Percentiles rank a stretch among this genome's conserved stretches.
Evolutionary conservation across 176 grass and related monocot species (phyloP).

Genomic region (Avena insularis): DNA sequence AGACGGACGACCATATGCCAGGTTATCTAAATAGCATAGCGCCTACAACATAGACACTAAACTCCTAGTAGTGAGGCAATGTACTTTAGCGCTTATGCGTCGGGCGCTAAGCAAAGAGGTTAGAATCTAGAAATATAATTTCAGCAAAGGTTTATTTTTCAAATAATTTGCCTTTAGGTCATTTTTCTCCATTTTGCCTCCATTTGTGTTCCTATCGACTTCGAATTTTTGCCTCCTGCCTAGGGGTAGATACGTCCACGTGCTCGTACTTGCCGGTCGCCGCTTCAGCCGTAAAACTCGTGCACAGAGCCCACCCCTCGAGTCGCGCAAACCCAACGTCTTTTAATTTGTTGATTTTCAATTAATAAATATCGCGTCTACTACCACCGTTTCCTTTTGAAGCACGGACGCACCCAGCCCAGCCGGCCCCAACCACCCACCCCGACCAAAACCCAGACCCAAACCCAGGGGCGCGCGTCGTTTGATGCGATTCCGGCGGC

Average conservation of each 20-base stretch:
- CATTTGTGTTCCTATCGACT: no score
- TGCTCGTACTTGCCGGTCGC: background rate
- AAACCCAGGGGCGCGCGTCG: conserved; percentile 51
- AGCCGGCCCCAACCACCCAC: conserved; percentile 28
- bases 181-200: no score
- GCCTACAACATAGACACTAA: no score
- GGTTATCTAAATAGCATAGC: no score
- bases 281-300: conserved; percentile 46
- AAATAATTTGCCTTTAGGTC: no score
- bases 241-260: conserved; percentile 24
- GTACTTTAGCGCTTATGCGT: no score
- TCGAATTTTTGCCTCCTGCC: background rate
- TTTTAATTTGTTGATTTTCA: conserved; percentile 11
- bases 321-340: conserved; percentile 5
- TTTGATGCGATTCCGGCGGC: conserved; percentile 75
- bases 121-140: no score
- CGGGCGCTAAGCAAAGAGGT: no score
- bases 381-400: conserved; percentile 26
- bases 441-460: conserved; percentile 52
- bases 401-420: conserved; percentile 34
- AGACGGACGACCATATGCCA: no score
- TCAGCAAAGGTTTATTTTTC: no score
- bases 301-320: conserved; percentile 36
- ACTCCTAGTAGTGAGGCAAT: no score
- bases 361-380: background rate